Percentiles rank a stretch among this genome's conserved stretches.
Conservation (phyloP, 108 stramenopile genomes). For the Stephanodiscus triporus region DNA sequence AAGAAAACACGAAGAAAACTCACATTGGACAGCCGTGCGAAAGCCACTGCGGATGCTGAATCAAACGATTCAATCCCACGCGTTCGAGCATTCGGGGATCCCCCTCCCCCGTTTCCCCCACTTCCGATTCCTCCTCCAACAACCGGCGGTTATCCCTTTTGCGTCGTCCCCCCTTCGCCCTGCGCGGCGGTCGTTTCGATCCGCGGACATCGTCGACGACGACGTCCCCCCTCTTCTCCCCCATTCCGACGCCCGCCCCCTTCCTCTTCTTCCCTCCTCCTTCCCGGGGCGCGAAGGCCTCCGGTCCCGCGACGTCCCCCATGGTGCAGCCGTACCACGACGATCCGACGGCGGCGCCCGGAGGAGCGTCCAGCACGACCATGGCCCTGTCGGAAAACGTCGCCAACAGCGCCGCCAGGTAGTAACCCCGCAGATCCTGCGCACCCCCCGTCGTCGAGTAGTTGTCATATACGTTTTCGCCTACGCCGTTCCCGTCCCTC, state of each 20-base stretch:
- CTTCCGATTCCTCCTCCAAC: too few species aligned
- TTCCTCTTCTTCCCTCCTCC: not conserved
- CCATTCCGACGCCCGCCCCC: not conserved
- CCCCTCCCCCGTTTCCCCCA: too few species aligned
- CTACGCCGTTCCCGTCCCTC: too few species aligned
- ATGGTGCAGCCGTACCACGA: not conserved
- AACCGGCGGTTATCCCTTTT: too few species aligned
- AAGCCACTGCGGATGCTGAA: not conserved
- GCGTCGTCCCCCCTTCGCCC: too few species aligned
- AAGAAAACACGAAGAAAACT: too few species aligned
- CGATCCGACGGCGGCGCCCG: too few species aligned
- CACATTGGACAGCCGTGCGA: not conserved
- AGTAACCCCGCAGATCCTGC: not conserved
- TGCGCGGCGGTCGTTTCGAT: too few species aligned
- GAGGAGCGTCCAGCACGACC: conserved; percentile 6
- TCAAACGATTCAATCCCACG: not conserved
- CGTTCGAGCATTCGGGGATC: too few species aligned
- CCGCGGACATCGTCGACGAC: too few species aligned
- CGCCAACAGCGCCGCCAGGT: not conserved
- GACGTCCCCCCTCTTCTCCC: not conserved
- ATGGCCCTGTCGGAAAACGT: not conserved
- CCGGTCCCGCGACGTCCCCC: not conserved
- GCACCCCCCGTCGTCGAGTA: not conserved
- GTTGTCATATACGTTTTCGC: too few species aligned
- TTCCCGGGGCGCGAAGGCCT: too few species aligned